Evolutionary conservation across 352 stramenopile species (phyloP).

Genomic region (Phytophthora idaei): DNA sequence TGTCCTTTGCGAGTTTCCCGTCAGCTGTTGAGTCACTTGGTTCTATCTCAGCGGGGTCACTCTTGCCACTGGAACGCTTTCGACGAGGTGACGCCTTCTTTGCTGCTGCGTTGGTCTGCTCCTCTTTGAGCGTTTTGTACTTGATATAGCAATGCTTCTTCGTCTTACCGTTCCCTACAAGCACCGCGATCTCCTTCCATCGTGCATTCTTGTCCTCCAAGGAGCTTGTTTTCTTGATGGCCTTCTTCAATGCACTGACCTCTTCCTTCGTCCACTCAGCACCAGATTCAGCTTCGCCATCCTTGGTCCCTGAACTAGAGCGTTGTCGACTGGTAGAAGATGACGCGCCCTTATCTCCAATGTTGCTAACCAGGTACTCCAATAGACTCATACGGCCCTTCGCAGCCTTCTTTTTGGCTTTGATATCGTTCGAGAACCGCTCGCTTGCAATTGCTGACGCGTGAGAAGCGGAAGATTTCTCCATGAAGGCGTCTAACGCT

Average conservation of each 20-base stretch:
- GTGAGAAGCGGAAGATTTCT: slow-evolving; percentile 27
- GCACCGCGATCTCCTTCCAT: slow-evolving; percentile 69
- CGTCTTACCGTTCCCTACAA: slow-evolving; percentile 64
- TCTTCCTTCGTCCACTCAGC: slow-evolving; percentile 66
- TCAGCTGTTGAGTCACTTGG: not conserved
- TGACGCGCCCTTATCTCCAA: slow-evolving; percentile 6
- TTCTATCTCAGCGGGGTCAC: not conserved
- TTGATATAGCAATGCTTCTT: slow-evolving; percentile 88
- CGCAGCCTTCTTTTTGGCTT: slow-evolving; percentile 48
- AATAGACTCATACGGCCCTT: slow-evolving; percentile 35
- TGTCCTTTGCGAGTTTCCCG: not conserved
- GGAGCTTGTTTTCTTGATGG: slow-evolving; percentile 69
- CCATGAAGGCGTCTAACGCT: slow-evolving; percentile 60
- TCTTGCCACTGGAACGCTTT: slow-evolving; percentile 20
- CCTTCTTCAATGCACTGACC: slow-evolving; percentile 60
- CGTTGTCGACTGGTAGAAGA: slow-evolving; percentile 11
- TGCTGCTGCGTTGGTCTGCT: slow-evolving; percentile 44
- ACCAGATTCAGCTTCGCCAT: slow-evolving; percentile 26
- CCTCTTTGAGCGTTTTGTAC: slow-evolving; percentile 84
- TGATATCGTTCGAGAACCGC: slow-evolving; percentile 56
- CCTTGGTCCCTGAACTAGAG: slow-evolving; percentile 14
- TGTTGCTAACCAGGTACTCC: slow-evolving; percentile 53
- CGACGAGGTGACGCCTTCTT: slow-evolving; percentile 37
- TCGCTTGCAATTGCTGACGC: slow-evolving; percentile 48
- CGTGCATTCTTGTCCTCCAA: slow-evolving; percentile 75